Evolutionary conservation across 805 yeast genomes (phyloP).

Genomic region (Candida sithepensis): DNA sequence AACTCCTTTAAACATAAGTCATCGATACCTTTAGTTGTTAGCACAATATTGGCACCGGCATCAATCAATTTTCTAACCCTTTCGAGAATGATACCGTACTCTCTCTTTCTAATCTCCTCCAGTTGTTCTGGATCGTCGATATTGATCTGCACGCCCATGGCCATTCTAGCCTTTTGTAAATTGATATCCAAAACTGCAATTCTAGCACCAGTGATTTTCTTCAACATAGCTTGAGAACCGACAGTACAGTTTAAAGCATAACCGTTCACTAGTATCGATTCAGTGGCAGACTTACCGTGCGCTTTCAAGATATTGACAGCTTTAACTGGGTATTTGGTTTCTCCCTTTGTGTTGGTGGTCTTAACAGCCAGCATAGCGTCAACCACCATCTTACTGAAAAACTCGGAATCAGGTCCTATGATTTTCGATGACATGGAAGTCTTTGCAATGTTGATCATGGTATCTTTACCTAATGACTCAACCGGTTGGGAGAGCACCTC

Average conservation of each 20-base stretch:
- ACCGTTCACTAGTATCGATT: slow-evolving; percentile 84
- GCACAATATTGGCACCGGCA: slow-evolving; percentile 89
- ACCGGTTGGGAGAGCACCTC: slow-evolving; percentile 83
- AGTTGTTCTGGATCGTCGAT: slow-evolving; percentile 91
- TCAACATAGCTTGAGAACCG: slow-evolving; percentile 95
- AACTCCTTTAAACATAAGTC: slow-evolving; percentile 88
- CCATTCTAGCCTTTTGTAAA: slow-evolving; percentile 94
- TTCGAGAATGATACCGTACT: slow-evolving; percentile 80
- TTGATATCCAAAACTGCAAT: slow-evolving; percentile 90
- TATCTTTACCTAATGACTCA: slow-evolving; percentile 74
- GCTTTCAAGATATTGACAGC: slow-evolving; percentile 96
- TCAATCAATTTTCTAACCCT: slow-evolving; percentile 74
- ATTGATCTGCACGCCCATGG: slow-evolving; percentile 95
- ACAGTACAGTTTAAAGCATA: slow-evolving; percentile 96
- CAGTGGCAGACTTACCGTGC: slow-evolving; percentile 89
- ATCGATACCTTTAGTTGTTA: slow-evolving; percentile 93
- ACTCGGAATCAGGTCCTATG: slow-evolving; percentile 90
- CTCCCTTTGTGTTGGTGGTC: slow-evolving; percentile 85
- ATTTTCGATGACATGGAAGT: slow-evolving; percentile 97
- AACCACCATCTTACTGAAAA: slow-evolving; percentile 86
- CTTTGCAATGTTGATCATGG: slow-evolving; percentile 86
- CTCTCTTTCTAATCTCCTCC: slow-evolving; percentile 87
- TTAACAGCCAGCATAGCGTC: slow-evolving; percentile 95
- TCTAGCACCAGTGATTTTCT: slow-evolving; percentile 62
- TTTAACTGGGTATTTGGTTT: slow-evolving; percentile 88